Evolutionary conservation across 2,329 filamentous ascomycete genomes (phyloP).

Genomic region (Venturia nashicola): DNA sequence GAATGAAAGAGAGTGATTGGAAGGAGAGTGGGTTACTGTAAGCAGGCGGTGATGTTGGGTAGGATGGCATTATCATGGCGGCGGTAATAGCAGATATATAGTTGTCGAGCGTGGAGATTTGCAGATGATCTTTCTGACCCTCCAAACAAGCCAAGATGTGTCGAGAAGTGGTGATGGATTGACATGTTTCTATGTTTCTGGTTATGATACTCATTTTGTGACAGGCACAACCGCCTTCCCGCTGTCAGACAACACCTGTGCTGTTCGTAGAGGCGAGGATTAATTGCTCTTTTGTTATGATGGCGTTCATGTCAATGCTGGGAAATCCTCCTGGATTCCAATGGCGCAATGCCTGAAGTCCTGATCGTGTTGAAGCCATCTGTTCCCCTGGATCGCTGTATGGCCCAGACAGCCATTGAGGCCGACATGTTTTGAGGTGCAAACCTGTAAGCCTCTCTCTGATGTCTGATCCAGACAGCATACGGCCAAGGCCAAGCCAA

Average conservation of each 20-base stretch:
- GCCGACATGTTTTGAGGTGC: background rate
- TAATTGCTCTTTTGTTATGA: background rate
- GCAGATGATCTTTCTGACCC: background rate
- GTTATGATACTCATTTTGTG: constrained; percentile 6
- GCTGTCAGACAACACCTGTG: background rate
- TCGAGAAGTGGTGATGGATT: background rate
- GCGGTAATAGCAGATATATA: constrained; percentile 3
- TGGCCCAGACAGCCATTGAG: background rate
- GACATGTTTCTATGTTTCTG: constrained; percentile 9
- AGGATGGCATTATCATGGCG: background rate
- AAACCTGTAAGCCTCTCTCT: background rate
- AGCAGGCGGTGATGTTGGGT: constrained; percentile 4
- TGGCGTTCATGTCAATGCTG: background rate
- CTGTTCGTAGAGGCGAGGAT: background rate
- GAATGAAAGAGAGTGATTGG: constrained; percentile 1
- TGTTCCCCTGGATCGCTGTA: background rate
- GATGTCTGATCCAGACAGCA: background rate
- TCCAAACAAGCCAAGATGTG: constrained; percentile 8
- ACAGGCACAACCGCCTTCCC: constrained; percentile 1
- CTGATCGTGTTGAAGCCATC: background rate
- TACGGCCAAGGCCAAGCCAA: no score
- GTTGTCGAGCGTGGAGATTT: constrained; percentile 2
- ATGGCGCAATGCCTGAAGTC: background rate
- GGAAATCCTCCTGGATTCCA: background rate
- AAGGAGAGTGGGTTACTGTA: background rate